These are phyloP conservation scores for Mycena maculata DNA, from an alignment of 768 basidiomycete species.

Conservation along the genomic window DNA sequence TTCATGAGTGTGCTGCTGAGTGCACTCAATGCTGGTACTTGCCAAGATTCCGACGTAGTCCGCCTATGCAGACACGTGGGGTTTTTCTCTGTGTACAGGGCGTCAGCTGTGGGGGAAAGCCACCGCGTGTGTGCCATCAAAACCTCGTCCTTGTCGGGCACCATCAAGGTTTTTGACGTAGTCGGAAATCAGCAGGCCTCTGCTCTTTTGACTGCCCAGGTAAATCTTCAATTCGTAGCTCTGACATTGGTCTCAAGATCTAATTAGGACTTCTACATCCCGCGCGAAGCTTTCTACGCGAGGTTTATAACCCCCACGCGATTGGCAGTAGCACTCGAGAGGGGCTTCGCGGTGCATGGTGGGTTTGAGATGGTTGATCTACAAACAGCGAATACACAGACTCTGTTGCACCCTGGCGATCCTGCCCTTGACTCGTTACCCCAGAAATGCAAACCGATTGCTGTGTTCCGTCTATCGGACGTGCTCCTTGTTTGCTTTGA, in stretches of 20 bases:
- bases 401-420: constrained; percentile 77
- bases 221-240: neutral
- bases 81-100: constrained; percentile 74
- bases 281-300: constrained; percentile 79
- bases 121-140: constrained; percentile 81
- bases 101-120: constrained; percentile 60
- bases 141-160: constrained; percentile 75
- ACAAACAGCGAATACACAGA: constrained; percentile 80
- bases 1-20: constrained; percentile 28
- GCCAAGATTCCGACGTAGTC: neutral
- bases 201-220: neutral
- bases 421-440: constrained; percentile 61
- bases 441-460: constrained; percentile 69
- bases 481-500: constrained; percentile 86
- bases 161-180: constrained; percentile 76
- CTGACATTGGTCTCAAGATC: neutral
- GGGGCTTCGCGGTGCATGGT: constrained; percentile 2
- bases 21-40: neutral
- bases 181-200: neutral
- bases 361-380: constrained; percentile 58
- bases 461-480: constrained; percentile 79
- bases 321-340: constrained; percentile 33
- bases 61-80: constrained; percentile 12
- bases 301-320: constrained; percentile 70
- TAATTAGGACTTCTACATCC: constrained; percentile 83